Conservation (phyloP, 2,329 filamentous ascomycete genomes). For the Colletotrichum sp. region DNA sequence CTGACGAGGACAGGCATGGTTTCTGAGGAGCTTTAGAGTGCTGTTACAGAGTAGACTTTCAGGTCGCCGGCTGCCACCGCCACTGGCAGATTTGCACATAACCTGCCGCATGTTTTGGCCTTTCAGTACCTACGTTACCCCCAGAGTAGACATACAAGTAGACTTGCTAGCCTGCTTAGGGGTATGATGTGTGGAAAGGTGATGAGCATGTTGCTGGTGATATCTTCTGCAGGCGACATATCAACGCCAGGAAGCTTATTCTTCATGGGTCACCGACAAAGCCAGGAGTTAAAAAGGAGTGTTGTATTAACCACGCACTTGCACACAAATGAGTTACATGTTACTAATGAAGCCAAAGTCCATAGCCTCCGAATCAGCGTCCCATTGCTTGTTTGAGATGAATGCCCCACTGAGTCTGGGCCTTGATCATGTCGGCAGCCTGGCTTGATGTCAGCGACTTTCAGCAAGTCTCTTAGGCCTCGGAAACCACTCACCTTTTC, state of each 20-base stretch:
- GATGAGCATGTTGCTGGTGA: not conserved
- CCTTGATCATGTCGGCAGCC: conserved; percentile 22
- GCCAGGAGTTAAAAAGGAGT: accelerated
- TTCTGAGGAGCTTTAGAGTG: not conserved
- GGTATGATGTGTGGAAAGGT: not conserved
- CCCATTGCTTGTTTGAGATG: not conserved
- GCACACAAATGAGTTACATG: not conserved
- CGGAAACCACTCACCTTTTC: conserved; percentile 18
- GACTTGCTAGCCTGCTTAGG: not conserved
- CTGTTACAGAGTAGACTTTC: not conserved
- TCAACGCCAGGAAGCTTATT: not conserved
- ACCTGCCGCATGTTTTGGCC: not conserved
- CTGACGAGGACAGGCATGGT: not conserved
- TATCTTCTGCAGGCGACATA: not conserved
- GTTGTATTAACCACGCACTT: not conserved
- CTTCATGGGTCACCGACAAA: not conserved
- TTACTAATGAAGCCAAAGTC: not conserved
- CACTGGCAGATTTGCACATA: not conserved
- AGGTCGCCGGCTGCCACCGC: not conserved
- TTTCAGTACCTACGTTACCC: not conserved
- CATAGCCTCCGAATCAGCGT: accelerated
- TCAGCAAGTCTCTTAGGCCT: accelerated
- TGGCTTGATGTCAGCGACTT: not conserved
- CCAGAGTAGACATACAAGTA: not conserved
- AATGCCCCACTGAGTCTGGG: not conserved